These are phyloP conservation scores for Fusarium abutilonis DNA, from an alignment of 2,329 filamentous ascomycete genomes.

Conservation along the genomic window DNA sequence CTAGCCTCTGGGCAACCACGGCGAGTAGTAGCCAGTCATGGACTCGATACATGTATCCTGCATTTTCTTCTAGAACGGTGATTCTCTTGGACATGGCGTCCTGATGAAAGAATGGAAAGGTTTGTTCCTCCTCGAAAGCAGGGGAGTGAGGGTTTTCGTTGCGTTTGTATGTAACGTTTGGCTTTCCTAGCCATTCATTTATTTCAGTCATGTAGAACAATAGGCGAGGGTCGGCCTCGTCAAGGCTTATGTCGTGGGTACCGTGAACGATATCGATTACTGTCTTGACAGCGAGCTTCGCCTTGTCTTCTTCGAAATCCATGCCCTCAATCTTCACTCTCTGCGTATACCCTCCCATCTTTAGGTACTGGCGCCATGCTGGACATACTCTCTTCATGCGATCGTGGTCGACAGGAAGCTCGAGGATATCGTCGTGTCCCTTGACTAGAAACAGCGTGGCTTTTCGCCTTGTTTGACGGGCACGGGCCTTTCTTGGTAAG, in stretches of 20 bases:
- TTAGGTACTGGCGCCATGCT: conserved; percentile 1
- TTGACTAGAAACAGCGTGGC: not conserved
- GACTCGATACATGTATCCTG: conserved; percentile 9
- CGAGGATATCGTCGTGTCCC: not conserved
- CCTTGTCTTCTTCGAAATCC: not conserved
- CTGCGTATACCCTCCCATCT: not conserved
- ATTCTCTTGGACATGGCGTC: conserved; percentile 2
- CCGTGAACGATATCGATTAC: conserved; percentile 22
- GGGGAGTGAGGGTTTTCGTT: not conserved
- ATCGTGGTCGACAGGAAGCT: conserved; percentile 1
- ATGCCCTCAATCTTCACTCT: not conserved
- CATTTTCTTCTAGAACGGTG: not conserved
- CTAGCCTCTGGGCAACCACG: conserved; percentile 22
- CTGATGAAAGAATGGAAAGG: conserved; percentile 5
- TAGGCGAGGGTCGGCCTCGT: conserved; percentile 5
- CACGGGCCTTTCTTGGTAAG: not conserved
- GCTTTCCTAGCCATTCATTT: conserved; percentile 17
- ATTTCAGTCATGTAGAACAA: conserved; percentile 30
- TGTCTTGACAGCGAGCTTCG: conserved; percentile 4
- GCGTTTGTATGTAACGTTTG: not conserved
- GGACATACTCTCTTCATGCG: conserved; percentile 14
- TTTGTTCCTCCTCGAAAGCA: not conserved
- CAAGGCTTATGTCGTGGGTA: not conserved
- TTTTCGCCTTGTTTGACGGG: not conserved
- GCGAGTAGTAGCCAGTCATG: conserved; percentile 31